Evolutionary conservation across 2,329 filamentous ascomycete genomes (phyloP).

Genomic region (Aaosphaeria arxii): DNA sequence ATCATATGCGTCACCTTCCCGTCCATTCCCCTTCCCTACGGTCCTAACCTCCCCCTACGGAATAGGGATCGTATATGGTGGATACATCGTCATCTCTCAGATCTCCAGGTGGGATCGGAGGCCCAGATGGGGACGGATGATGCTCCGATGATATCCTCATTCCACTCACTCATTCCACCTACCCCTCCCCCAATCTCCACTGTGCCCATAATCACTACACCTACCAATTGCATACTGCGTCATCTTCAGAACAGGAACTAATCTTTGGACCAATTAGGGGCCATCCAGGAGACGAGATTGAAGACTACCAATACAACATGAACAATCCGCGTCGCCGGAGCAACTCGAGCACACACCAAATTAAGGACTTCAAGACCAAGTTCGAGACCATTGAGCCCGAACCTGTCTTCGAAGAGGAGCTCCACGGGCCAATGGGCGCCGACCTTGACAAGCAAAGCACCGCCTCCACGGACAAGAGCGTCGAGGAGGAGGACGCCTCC

Average conservation of each 20-base stretch:
- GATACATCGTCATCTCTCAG: too few relatives aligned
- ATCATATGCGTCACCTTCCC: too few relatives aligned
- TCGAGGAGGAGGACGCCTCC: conserved; percentile 52
- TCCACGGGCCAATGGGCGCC: conserved; percentile 66
- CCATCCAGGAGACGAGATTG: conserved; percentile 74
- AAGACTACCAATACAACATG: conserved; percentile 80
- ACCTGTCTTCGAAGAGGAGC: conserved; percentile 83
- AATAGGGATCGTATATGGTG: too few relatives aligned
- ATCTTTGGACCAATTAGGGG: conserved; percentile 59
- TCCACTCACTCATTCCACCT: conserved; percentile 1
- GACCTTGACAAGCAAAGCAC: conserved; percentile 55
- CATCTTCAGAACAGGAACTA: neutral
- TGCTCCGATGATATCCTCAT: neutral
- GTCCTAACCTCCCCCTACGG: conserved; percentile 1
- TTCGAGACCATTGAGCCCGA: conserved; percentile 89
- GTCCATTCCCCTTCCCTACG: neutral
- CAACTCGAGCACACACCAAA: conserved; percentile 75
- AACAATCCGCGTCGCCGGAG: conserved; percentile 85
- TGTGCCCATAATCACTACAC: conserved; percentile 2
- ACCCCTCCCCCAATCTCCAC: conserved; percentile 8
- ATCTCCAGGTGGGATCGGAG: too few relatives aligned
- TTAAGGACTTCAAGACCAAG: conserved; percentile 89
- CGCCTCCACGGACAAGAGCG: conserved; percentile 56
- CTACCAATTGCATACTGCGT: conserved; percentile 9
- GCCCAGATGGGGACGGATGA: too few relatives aligned